phyloP scores from a whole-genome alignment of 495 filamentous ascomycete genomes.

The Aspergillus leporis region DNA sequence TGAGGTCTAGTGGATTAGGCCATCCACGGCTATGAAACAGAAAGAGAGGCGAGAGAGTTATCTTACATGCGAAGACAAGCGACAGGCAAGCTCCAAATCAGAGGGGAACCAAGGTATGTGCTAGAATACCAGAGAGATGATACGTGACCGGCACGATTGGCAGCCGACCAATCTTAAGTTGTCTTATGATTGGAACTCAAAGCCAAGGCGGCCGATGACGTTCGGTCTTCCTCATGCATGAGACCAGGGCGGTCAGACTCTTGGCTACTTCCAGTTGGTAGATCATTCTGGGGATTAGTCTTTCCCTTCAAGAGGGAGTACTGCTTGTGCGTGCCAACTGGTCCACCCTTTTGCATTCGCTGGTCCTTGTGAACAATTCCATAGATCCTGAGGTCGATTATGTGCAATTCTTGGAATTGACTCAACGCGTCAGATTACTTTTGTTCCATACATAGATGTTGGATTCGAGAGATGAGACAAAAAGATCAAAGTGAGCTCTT shows the following conservation, averaged over 20 bases:
- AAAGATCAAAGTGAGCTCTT: constrained; percentile 1
- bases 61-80: constrained; percentile 9
- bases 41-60: neutral
- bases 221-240: constrained; percentile 5
- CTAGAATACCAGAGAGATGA: neutral
- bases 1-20: neutral
- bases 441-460: neutral
- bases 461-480: neutral
- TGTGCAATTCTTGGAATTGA: neutral
- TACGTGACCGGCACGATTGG: neutral
- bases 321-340: too few species aligned
- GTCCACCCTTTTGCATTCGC: neutral
- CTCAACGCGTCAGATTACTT: neutral
- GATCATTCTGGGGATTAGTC: neutral
- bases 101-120: neutral
- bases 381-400: neutral
- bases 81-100: neutral
- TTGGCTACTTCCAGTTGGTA: neutral
- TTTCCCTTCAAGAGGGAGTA: neutral
- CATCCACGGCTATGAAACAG: neutral
- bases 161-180: too few species aligned
- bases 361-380: neutral
- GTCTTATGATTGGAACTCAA: neutral
- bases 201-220: constrained; percentile 2
- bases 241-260: constrained; percentile 6